Evolutionary conservation across 371 early-diverging fungal genomes (phyloP).

Genomic region (Coemansia sp.): DNA sequence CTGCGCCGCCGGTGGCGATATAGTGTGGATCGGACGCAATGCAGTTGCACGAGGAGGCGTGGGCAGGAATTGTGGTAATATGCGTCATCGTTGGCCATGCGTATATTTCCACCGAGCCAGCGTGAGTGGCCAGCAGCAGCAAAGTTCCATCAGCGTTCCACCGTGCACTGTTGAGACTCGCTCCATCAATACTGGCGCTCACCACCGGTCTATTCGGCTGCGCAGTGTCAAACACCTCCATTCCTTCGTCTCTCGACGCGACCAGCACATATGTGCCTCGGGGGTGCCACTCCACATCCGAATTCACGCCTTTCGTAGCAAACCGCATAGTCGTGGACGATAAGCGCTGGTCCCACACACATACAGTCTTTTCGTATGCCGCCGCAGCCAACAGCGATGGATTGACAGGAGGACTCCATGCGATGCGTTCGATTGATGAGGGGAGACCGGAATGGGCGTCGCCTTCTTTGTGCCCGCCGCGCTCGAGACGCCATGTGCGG

Average conservation of each 20-base stretch:
- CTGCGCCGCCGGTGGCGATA: conserved; percentile 42
- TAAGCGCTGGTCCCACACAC: conserved; percentile 37
- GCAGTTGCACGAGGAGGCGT: conserved; percentile 37
- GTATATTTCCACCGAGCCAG: conserved; percentile 35
- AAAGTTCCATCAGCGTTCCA: conserved; percentile 26
- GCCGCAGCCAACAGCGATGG: conserved; percentile 28
- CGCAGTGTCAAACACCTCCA: conserved; percentile 34
- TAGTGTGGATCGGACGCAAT: conserved; percentile 22
- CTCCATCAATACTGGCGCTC: conserved; percentile 16
- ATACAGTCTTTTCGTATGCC: conserved; percentile 29
- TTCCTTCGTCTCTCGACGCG: conserved; percentile 28
- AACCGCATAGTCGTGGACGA: conserved; percentile 3
- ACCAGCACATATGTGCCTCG: conserved; percentile 26
- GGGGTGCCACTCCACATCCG: conserved; percentile 39
- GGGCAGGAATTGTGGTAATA: conserved; percentile 24
- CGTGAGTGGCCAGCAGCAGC: conserved; percentile 31
- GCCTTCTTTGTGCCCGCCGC: conserved; percentile 50
- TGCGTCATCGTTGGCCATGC: conserved; percentile 43
- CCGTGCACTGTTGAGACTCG: neutral
- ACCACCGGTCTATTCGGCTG: conserved; percentile 20
- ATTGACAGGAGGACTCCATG: conserved; percentile 33
- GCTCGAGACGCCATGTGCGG: conserved; percentile 41
- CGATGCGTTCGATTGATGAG: conserved; percentile 27
- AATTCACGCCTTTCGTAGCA: conserved; percentile 11
- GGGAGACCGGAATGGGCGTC: conserved; percentile 33